Percentiles rank a stretch among this genome's conserved stretches.
phyloP scores from a whole-genome alignment of 352 stramenopile genomes.

The Stramenopiles sp. region DNA sequence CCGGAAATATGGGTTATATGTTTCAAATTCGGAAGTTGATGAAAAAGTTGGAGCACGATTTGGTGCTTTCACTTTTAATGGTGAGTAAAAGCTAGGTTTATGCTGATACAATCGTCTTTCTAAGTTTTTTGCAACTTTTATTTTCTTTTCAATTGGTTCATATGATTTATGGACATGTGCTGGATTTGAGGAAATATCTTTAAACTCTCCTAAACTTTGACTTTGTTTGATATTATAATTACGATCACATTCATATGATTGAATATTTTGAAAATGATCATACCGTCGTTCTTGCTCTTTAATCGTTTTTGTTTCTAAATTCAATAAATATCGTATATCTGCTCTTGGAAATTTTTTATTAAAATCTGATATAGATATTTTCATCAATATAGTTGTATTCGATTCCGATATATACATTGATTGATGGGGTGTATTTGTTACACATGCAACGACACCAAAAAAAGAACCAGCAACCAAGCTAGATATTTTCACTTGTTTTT shows the following conservation, averaged over 20 bases:
- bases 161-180: neutral
- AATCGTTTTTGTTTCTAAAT: neutral
- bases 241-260: neutral
- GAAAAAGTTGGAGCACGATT: neutral
- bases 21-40: neutral
- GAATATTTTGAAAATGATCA: neutral
- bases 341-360: neutral
- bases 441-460: neutral
- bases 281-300: neutral
- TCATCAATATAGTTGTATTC: neutral
- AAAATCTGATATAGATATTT: neutral
- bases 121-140: no score
- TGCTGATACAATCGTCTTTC: no score
- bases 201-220: neutral
- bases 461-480: neutral
- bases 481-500: neutral
- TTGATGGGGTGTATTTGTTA: neutral
- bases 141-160: neutral
- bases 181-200: neutral
- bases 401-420: neutral
- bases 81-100: neutral
- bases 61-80: neutral
- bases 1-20: slow-evolving; percentile 1
- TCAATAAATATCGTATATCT: neutral
- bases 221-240: neutral